Evolutionary conservation across 257 asterid species (phyloP).

Genomic region (Scutellaria minor): DNA sequence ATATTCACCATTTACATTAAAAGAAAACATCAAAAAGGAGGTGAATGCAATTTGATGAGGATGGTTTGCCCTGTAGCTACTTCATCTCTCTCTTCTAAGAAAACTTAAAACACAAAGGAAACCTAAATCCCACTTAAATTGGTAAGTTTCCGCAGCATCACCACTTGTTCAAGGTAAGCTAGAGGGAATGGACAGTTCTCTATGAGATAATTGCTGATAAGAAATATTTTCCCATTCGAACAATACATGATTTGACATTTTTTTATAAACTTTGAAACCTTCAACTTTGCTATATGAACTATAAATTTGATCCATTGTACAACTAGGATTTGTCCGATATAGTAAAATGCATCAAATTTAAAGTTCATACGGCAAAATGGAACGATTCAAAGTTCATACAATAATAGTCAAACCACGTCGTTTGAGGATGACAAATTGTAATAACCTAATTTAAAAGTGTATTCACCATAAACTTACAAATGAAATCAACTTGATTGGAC

Average conservation of each 20-base stretch:
- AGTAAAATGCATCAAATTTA: no score
- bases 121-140: constrained; percentile 13
- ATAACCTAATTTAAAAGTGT: constrained; percentile 11
- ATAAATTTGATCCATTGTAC: no score
- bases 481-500: constrained; percentile 8
- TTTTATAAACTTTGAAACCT: no score
- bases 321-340: no score
- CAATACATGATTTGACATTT: no score
- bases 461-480: constrained; percentile 24
- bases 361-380: no score
- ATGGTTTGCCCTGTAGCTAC: constrained; percentile 18
- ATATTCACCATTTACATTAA: neutral
- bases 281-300: no score
- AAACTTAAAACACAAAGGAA: constrained; percentile 7
- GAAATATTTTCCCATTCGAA: no score
- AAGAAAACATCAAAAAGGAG: neutral
- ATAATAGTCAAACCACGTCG: no score
- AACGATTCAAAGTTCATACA: no score
- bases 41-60: constrained; percentile 17
- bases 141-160: neutral
- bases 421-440: no score
- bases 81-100: constrained; percentile 23
- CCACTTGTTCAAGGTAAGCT: constrained; percentile 23
- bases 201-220: constrained; percentile 6
- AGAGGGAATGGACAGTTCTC: constrained; percentile 18